Evolutionary conservation across 768 basidiomycete species (phyloP).

Genomic region (Russula griseocarnosa): DNA sequence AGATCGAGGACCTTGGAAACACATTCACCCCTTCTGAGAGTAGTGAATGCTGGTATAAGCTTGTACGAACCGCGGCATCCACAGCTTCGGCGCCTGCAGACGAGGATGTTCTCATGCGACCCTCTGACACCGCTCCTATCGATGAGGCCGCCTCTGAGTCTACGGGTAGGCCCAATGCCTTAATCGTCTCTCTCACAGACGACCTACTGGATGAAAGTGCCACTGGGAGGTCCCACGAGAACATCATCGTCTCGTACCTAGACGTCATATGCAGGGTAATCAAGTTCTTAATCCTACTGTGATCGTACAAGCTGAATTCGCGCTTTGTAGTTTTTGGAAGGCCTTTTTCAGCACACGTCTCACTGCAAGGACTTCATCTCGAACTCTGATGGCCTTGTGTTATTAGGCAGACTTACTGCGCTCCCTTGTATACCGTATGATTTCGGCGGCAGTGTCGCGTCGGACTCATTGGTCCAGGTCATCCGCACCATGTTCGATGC

Average conservation of each 20-base stretch:
- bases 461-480: constrained; percentile 83
- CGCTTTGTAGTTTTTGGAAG: constrained; percentile 76
- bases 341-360: constrained; percentile 86
- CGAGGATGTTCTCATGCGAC: constrained; percentile 27
- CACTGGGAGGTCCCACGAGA: constrained; percentile 57
- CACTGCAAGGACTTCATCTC: constrained; percentile 89
- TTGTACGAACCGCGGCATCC: constrained; percentile 34
- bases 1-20: constrained; percentile 71
- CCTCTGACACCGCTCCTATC: constrained; percentile 10
- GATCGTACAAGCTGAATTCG: constrained; percentile 8
- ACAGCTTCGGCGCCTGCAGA: constrained; percentile 3
- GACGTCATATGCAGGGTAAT: constrained; percentile 75
- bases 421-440: constrained; percentile 87
- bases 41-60: constrained; percentile 62
- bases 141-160: constrained; percentile 19
- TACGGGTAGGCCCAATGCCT: constrained; percentile 7
- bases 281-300: constrained; percentile 4
- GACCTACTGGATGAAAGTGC: constrained; percentile 20
- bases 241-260: constrained; percentile 69
- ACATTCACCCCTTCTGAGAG: constrained; percentile 53
- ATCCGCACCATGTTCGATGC: constrained; percentile 87
- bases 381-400: constrained; percentile 65
- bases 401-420: constrained; percentile 71
- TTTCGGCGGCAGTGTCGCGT: constrained; percentile 78
- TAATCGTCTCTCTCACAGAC: constrained; percentile 11